Evolutionary conservation across 1,284 basidiomycete genomes (phyloP), one percentile per base, ranked within the genome.

Genomic region (Sanghuangporus sanghuang): DNA sequence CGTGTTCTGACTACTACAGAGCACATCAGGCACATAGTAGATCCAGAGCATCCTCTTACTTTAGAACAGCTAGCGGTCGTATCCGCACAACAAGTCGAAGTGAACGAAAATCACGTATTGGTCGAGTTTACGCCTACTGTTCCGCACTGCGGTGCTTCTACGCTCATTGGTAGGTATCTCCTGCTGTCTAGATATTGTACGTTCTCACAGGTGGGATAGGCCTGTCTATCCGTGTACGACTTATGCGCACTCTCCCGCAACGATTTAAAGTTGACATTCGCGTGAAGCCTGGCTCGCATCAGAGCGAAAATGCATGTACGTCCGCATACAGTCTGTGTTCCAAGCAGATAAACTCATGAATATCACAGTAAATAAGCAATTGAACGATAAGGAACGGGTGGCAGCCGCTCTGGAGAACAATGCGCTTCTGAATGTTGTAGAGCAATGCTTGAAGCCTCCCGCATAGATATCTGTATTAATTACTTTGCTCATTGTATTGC

Each of bases 361-460:
- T 11, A 35, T 11, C 23, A 6, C 67, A 93, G 96, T 98, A 39
- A 99, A 99, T 79, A 99, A 98, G 76, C 96, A 99, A 73, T 81
- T 99, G 54, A 98, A 99, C 72, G 96, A 99, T 78, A 99, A 99
- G 76, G 96, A 99, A 77, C 83, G 96, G 56, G 97, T 99, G 0
- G 96, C 96, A 27, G 97, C 97, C 8, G 97, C 96, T 0, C 80
- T 99, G 42, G 96, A 99, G 75, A 99, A 99, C 75, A 82, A 85
- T 9, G 86, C 92, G 49, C 81, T 99, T 5, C 75, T 98, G 3
- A 89, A 90, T 62, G 93, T 96, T 0, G 87, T 99, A 2, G 95
- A 98, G 73, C 90, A 91, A 57, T 96, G 94, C 73, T 80, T 98
- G 42, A 77, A 77, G 7, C 82, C 81, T 7, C 82, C 82, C 38